Conservation (phyloP, 2,329 filamentous ascomycete genomes). For the Ophiocordyceps robertsii region DNA sequence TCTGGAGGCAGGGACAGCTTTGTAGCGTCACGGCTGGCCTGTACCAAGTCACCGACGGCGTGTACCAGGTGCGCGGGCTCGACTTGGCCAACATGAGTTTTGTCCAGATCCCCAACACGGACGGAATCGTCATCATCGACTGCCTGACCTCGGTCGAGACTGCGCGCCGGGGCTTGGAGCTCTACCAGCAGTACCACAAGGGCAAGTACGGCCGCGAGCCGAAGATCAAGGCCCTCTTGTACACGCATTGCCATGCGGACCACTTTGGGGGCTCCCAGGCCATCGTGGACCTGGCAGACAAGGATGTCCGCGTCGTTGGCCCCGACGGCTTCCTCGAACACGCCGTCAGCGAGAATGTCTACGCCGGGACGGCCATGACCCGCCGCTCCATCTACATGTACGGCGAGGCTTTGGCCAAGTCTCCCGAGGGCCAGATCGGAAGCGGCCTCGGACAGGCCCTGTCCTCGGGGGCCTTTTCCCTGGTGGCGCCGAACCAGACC, state of each 20-base stretch:
- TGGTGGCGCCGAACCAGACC: constrained; percentile 19
- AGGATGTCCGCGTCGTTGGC: constrained; percentile 13
- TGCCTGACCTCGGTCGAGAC: constrained; percentile 21
- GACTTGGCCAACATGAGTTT: constrained; percentile 27
- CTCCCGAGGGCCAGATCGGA: constrained; percentile 20
- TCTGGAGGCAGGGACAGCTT: constrained; percentile 8
- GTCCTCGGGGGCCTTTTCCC: constrained; percentile 14
- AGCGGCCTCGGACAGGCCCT: constrained; percentile 20
- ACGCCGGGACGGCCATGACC: constrained; percentile 24
- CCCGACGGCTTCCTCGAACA: constrained; percentile 25
- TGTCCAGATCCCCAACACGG: constrained; percentile 15
- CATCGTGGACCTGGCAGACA: constrained; percentile 3
- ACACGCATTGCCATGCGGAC: constrained; percentile 25
- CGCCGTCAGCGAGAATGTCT: constrained; percentile 23
- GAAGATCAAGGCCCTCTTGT: constrained; percentile 20
- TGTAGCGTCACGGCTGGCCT: constrained; percentile 13
- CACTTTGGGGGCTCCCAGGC: constrained; percentile 19
- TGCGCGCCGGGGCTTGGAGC: constrained; percentile 15
- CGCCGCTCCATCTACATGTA: constrained; percentile 25
- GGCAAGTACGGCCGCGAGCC: constrained; percentile 3
- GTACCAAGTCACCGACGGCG: constrained; percentile 17
- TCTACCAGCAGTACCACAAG: constrained; percentile 17
- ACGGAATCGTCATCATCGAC: constrained; percentile 24
- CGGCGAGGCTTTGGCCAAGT: constrained; percentile 15
- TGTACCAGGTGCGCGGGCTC: constrained; percentile 26